Conservation (phyloP, 345 rosid genomes). For the Stellera chamaejasme region DNA sequence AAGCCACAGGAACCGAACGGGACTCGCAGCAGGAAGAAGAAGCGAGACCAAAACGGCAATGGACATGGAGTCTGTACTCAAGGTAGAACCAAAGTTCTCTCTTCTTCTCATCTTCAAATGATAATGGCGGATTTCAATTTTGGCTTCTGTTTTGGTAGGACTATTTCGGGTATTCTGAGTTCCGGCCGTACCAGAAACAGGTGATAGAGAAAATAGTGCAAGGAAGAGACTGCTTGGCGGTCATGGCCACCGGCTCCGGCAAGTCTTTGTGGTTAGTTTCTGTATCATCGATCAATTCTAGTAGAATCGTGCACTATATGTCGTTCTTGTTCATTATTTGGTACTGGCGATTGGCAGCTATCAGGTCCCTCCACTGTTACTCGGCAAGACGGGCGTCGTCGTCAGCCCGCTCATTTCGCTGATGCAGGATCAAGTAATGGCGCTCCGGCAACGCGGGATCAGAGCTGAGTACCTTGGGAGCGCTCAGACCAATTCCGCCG, state of each 20-base stretch:
- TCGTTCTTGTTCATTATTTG: not conserved
- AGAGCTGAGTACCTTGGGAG: conserved; percentile 39
- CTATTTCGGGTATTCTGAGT: conserved; percentile 31
- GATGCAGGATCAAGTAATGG: conserved; percentile 51
- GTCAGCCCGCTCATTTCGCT: conserved; percentile 44
- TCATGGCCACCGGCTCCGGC: conserved; percentile 51
- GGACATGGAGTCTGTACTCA: conserved; percentile 9
- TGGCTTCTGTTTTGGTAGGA: conserved; percentile 9
- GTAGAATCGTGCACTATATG: not conserved
- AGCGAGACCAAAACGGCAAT: no score
- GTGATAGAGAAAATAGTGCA: conserved; percentile 25
- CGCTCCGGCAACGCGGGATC: conserved; percentile 33
- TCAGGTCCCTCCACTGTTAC: conserved; percentile 37
- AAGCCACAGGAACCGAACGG: no score
- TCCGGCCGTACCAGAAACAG: conserved; percentile 37
- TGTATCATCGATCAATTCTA: not conserved
- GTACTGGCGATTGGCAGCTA: conserved; percentile 15
- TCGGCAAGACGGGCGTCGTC: conserved; percentile 28
- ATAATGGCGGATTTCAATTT: not conserved
- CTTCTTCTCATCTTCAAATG: not conserved
- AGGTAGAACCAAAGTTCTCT: not conserved
- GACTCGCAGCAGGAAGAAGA: no score
- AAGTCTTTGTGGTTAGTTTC: conserved; percentile 35
- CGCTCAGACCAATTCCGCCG: conserved; percentile 33
- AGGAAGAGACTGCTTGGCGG: conserved; percentile 31